Evolutionary conservation across 805 yeast species (phyloP), one percentile per base, ranked within the genome.

Genomic region (Ascoidea asiatica): DNA sequence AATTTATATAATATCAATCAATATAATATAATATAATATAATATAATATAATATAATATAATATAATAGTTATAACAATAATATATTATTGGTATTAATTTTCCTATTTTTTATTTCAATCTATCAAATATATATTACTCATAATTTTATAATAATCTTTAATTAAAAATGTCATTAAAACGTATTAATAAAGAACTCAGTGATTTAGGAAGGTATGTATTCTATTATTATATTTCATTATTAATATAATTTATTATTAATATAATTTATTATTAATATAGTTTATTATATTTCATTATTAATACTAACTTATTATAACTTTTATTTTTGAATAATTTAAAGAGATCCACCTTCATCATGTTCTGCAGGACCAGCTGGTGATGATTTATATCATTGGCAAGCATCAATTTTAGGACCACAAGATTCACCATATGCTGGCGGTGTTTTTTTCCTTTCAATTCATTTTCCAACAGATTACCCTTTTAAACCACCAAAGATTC

Each of bases 381-480:
- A 92, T 57, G 98, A 90, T 65, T 71, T 90, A 60, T 92, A 83
- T 70, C 97, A 90, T 72, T 92, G 98, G 98, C 97, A 92, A 69
- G 98, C 97, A 38, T 89, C 97, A 39, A 92, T 92, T 63, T 87
- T 92, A 94, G 98, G 98, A 42, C 98, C 98, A 43, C 77, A 95
- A 54, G 97, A 92, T 67, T 85, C 96, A 41, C 92, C 85, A 49
- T 78, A 77, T 56, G 73, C 82, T 37, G 90, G 90, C 52, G 98
- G 97, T 58, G 96, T 90, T 40, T 92, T 92, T 66, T 92, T 92
- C 74, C 75, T 92, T 51, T 80, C 95, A 44, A 88, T 92, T 63
- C 95, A 88, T 64, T 92, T 92, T 83, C 98, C 98, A 62, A 89
- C 97, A 47, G 97, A 92, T 66, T 92, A 92, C 65, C 98, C 98